Base-by-base conservation (phyloP, 2,329 filamentous ascomycete species). In the Aspergillus spinulosporus region DNA sequence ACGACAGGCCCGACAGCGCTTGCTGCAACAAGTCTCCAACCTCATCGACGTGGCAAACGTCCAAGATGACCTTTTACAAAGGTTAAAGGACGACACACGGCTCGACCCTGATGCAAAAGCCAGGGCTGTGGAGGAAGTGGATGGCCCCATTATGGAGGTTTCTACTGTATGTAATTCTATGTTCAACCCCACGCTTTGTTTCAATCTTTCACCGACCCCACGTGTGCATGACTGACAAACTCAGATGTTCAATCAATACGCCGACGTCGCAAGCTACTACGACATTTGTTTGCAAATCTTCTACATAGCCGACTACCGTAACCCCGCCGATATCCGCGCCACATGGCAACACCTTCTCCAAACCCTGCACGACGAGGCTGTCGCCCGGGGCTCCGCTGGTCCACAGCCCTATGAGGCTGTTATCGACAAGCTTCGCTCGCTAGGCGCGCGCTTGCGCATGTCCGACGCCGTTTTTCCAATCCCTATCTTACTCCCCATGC, bases 241-340 rank as follows among this genome's bases (percentile, higher is more conserved):
- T 34, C 49, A 95, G 86, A 85, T 99, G n/a, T 99, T 91, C 77
- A 96, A 97, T 70, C 80, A 86, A 61, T 99, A 92, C 67, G 91
- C 92, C 54, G 92, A 97, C 68, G 88, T 90, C 67, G 94, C 91
- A 2, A 88, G 86, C 49, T 99, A 99, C 80, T 93, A 92, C 75
- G 94, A 97, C 70, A 84, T 99, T 49, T 96, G 90, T 70, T 84
- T 99, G 6, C 82, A 93, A 58, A 96, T 99, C 67, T 97, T 92
- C 78, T 88, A 95, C 72, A 85, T 88, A 1, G 93, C 93, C 45
- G 92, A 97, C 73, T 90, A 96, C 78, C 88, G 93, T 65, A 95
- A 93, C 67, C 82, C 90, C 1, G 86, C 89, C 42, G 89, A 94
- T 60, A 94, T 99, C 66, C 82, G 84, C 53, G 82, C 87, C 40